Evolutionary conservation across 1,284 basidiomycete species (phyloP), one percentile per base, ranked within the genome.

Genomic region (Coniophora puteana): DNA sequence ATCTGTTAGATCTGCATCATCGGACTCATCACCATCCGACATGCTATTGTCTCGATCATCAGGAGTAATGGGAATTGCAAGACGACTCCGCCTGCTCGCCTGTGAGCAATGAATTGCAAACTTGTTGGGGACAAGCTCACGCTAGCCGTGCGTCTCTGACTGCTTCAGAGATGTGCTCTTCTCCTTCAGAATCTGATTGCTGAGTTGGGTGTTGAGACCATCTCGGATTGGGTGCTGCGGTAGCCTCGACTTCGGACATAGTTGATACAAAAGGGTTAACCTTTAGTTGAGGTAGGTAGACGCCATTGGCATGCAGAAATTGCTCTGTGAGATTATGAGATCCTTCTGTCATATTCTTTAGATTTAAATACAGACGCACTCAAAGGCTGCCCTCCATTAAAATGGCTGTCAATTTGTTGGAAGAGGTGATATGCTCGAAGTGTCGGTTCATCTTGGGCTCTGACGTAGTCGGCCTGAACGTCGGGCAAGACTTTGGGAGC

Each of bases 21-120:
- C 88, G 2, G 87, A 89, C 59, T 90, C 88, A 49, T 89, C 87
- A 40, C 76, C 80, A 10, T 74, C 68, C 40, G 69, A 72, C 22
- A 55, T 52, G 37, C 77, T 68, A 22, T 75, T 74, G n/a, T 63
- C 61, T 27, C 47, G 53, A 26, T 51, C 50, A 28, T 27, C 44
- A 41, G 41, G 48, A 38, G 41, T 53, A 38, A 48, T 59, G 38
- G 48, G 66, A 4, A 68, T 74, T 12, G 67, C 51, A 6, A 75
- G 66, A 12, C 83, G 76, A 8, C 74, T 75, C 47, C 68, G 69
- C 30, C 80, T 82, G 49, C 18, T 44, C 17, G 36, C 11, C 29
- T 6, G 36, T n/a, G n/a, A n/a, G n/a, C 33, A 37, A 23, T 31
- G 31, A 27, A 38, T 22, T 41, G 21, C 29, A 36, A 29, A 39